These are phyloP conservation scores for Begonia peltatifolia DNA, from an alignment of 306 rosid species.

Conservation along the genomic window DNA sequence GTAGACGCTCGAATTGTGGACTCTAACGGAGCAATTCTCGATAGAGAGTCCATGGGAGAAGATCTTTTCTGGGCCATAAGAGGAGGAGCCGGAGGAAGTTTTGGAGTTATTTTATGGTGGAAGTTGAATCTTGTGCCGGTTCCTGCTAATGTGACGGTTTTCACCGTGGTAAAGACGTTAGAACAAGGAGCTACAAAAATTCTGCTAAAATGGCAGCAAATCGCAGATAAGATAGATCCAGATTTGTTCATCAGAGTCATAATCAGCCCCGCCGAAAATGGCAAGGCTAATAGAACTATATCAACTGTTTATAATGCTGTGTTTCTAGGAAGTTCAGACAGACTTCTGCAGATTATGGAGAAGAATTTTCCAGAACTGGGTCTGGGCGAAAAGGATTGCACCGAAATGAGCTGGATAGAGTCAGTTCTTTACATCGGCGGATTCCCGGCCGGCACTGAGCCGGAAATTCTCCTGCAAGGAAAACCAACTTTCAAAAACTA, in stretches of 20 bases:
- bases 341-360: conserved; percentile 36
- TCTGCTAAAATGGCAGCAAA: conserved; percentile 50
- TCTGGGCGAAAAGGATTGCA: conserved; percentile 32
- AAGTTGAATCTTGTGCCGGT: conserved; percentile 66
- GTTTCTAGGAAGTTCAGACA: conserved; percentile 40
- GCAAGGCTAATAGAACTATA: conserved; percentile 34
- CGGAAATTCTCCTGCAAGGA: conserved; percentile 48
- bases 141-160: conserved; percentile 59
- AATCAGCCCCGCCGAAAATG: conserved; percentile 12
- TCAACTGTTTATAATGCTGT: conserved; percentile 47
- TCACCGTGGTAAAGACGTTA: conserved; percentile 34
- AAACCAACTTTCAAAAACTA: conserved; percentile 48
- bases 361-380: conserved; percentile 57
- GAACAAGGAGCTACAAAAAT: conserved; percentile 50
- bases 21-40: conserved; percentile 34
- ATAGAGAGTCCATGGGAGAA: conserved; percentile 65
- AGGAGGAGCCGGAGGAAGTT: conserved; percentile 91
- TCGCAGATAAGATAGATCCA: conserved; percentile 44
- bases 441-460: conserved; percentile 37
- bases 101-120: conserved; percentile 79
- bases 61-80: conserved; percentile 79
- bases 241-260: conserved; percentile 48
- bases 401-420: conserved; percentile 61
- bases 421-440: conserved; percentile 67
- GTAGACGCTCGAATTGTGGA: conserved; percentile 50